Conservation (phyloP, 768 basidiomycete genomes). For the Lenzites betulinus region DNA sequence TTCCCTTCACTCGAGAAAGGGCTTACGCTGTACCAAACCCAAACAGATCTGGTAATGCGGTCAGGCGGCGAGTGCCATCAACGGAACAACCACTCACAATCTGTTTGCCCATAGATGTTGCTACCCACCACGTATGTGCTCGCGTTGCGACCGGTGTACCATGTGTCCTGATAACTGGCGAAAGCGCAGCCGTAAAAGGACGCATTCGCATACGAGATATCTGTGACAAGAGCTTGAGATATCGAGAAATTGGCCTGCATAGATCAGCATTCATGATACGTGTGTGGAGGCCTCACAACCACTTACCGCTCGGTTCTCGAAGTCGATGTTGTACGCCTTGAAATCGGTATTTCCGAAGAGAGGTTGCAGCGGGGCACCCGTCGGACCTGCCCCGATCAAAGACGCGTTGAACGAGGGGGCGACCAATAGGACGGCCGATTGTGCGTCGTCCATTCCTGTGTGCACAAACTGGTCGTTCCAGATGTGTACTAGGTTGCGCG, state of each 20-base stretch:
- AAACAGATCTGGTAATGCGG: conserved; percentile 48
- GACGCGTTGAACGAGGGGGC: conserved; percentile 58
- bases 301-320: conserved; percentile 63
- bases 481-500: conserved; percentile 52
- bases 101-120: conserved; percentile 62
- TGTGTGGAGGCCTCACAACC: not conserved
- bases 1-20: not conserved
- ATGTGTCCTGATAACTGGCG: conserved; percentile 65
- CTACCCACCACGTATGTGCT: conserved; percentile 64
- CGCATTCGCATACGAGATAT: conserved; percentile 65
- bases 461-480: conserved; percentile 50
- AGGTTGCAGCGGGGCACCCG: conserved; percentile 54
- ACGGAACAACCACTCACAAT: conserved; percentile 44
- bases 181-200: conserved; percentile 68
- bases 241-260: conserved; percentile 55
- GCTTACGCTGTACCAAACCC: conserved; percentile 62
- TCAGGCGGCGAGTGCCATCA: not conserved
- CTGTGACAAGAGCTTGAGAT: conserved; percentile 62
- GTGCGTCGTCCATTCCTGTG: conserved; percentile 52
- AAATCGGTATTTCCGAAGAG: conserved; percentile 59
- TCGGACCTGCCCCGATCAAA: conserved; percentile 60
- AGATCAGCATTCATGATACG: not conserved
- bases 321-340: conserved; percentile 66
- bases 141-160: conserved; percentile 61
- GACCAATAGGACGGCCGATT: conserved; percentile 59